Evolutionary conservation across 768 basidiomycete species (phyloP).

Genomic region (Austroboletus eburneus): DNA sequence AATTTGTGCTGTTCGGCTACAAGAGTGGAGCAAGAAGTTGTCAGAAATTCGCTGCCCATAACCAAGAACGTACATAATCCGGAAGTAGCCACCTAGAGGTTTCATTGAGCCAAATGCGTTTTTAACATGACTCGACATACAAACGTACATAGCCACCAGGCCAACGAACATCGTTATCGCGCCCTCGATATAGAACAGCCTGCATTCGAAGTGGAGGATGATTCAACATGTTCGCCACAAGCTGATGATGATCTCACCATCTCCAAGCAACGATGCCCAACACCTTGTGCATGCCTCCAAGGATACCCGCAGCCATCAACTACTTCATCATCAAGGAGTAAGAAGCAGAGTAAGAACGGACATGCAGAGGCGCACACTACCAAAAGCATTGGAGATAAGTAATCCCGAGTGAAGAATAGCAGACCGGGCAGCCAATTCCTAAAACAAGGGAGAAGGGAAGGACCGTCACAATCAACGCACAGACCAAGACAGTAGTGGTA

Average conservation of each 20-base stretch:
- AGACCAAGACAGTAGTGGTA: background rate
- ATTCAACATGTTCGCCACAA: background rate
- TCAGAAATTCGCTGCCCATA: background rate
- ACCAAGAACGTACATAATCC: conserved; percentile 43
- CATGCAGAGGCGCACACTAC: background rate
- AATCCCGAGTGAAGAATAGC: conserved; percentile 57
- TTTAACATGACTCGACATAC: too few species aligned
- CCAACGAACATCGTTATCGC: conserved; percentile 1
- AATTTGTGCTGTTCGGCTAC: conserved; percentile 60
- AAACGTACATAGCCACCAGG: background rate
- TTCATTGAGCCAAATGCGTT: background rate
- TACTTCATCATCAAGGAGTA: background rate
- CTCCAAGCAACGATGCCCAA: background rate
- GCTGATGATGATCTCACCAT: background rate
- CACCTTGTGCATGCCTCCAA: conserved; percentile 56
- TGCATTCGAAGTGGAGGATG: conserved; percentile 16
- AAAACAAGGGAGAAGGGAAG: background rate
- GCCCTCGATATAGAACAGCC: conserved; percentile 75
- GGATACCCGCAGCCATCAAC: conserved; percentile 36
- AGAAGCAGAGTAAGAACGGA: background rate
- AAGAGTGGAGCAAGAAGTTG: background rate
- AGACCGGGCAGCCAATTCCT: conserved; percentile 45
- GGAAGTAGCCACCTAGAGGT: conserved; percentile 49
- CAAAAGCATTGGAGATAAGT: conserved; percentile 64
- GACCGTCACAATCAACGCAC: background rate